These are phyloP conservation scores for Solanum corneliomulleri DNA, from an alignment of 257 asterid species.

Conservation along the genomic window DNA sequence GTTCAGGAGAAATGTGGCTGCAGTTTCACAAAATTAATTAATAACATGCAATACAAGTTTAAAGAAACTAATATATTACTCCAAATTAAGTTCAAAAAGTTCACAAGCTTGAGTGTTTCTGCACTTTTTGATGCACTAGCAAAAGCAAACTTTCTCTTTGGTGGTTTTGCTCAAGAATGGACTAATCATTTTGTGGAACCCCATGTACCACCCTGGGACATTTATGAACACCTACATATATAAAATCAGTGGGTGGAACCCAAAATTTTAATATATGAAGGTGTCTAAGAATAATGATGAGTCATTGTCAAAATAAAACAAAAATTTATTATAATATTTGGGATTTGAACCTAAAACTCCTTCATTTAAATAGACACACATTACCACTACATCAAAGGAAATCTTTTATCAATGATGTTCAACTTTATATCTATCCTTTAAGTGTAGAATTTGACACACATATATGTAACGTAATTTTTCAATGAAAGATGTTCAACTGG, in stretches of 20 bases:
- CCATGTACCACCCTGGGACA: slow-evolving; percentile 36
- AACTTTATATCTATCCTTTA: too few relatives aligned
- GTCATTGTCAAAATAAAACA: neutral
- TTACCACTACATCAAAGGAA: too few relatives aligned
- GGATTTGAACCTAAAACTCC: too few relatives aligned
- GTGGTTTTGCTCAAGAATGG: slow-evolving; percentile 26
- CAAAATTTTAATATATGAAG: too few relatives aligned
- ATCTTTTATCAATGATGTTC: too few relatives aligned
- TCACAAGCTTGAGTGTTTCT: slow-evolving; percentile 22
- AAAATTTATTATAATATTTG: too few relatives aligned
- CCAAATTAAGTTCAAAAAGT: neutral
- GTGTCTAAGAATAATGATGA: too few relatives aligned
- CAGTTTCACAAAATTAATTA: neutral
- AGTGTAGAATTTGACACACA: too few relatives aligned
- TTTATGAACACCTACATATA: slow-evolving; percentile 22
- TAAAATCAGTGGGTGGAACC: neutral
- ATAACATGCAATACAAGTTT: neutral
- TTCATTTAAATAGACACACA: too few relatives aligned
- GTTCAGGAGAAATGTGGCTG: neutral
- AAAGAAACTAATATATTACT: too few relatives aligned
- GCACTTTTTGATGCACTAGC: slow-evolving; percentile 19
- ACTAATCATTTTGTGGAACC: slow-evolving; percentile 19
- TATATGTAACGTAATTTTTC: too few relatives aligned
- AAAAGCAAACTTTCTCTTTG: slow-evolving; percentile 23
- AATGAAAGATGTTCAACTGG: too few relatives aligned